Percentiles rank a stretch among this genome's conserved stretches.
phyloP scores from a whole-genome alignment of 805 yeast genomes.

The Candida jianshihensis region DNA sequence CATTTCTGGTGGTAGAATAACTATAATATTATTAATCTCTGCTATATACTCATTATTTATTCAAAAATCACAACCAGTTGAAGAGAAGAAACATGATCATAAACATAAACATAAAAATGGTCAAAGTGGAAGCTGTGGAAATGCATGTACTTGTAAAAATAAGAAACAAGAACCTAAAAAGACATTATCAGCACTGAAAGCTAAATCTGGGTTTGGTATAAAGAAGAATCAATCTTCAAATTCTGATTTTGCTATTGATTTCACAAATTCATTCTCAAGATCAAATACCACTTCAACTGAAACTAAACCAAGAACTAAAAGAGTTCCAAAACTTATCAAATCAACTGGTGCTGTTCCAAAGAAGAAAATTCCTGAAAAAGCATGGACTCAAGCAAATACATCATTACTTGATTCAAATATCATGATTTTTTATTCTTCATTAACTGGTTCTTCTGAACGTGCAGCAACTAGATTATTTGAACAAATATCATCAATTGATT shows the following conservation, averaged over 20 bases:
- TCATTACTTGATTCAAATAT: slow-evolving; percentile 48
- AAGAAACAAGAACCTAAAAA: slow-evolving; percentile 17
- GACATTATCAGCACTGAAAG: slow-evolving; percentile 18
- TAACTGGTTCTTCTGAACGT: slow-evolving; percentile 77
- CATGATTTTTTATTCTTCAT: slow-evolving; percentile 71
- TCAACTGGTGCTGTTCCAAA: slow-evolving; percentile 27
- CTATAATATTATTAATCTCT: slow-evolving; percentile 24
- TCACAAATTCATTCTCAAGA: slow-evolving; percentile 30
- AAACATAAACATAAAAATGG: slow-evolving; percentile 19
- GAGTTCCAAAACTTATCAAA: slow-evolving; percentile 36
- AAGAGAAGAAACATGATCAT: slow-evolving; percentile 6
- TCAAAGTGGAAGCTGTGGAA: slow-evolving; percentile 24
- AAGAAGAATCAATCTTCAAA: slow-evolving; percentile 3
- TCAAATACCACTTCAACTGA: slow-evolving; percentile 4
- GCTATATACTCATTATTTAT: slow-evolving; percentile 21
- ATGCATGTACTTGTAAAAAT: slow-evolving; percentile 25
- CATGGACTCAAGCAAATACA: slow-evolving; percentile 33
- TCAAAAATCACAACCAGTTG: slow-evolving; percentile 3
- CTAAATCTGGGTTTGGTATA: slow-evolving; percentile 15
- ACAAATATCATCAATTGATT: slow-evolving; percentile 24
- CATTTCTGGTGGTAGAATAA: slow-evolving; percentile 30
- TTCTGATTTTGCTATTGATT: slow-evolving; percentile 30
- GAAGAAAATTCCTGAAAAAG: slow-evolving; percentile 20
- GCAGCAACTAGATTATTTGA: slow-evolving; percentile 50
- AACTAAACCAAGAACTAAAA: slow-evolving; percentile 20